Evolutionary conservation across 208 protist species (phyloP).

Genomic region (Leishmania gerbilli): DNA sequence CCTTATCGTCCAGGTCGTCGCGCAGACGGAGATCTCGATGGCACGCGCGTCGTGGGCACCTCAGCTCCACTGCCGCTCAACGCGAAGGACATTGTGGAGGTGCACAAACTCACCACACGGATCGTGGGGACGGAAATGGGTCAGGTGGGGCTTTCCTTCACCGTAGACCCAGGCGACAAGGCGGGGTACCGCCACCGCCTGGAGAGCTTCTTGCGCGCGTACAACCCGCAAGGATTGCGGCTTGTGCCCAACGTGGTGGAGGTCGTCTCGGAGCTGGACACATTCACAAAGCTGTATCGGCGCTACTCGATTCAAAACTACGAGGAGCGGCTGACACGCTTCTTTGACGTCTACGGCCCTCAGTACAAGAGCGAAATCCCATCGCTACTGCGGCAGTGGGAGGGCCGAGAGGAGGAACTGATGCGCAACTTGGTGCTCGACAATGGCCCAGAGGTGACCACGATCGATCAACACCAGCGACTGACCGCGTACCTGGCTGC

Average conservation of each 20-base stretch:
- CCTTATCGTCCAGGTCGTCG: conserved; percentile 10
- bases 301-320: conserved; percentile 76
- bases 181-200: conserved; percentile 56
- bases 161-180: conserved; percentile 58
- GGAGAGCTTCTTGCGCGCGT: conserved; percentile 46
- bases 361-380: conserved; percentile 47
- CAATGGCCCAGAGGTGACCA: conserved; percentile 68
- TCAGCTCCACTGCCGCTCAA: conserved; percentile 41
- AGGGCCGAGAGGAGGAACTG: conserved; percentile 74
- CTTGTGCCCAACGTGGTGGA: conserved; percentile 64
- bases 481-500: conserved; percentile 60
- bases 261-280: conserved; percentile 68
- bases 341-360: conserved; percentile 72
- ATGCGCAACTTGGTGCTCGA: conserved; percentile 76
- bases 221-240: conserved; percentile 68
- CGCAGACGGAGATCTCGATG: conserved; percentile 9
- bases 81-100: conserved; percentile 54
- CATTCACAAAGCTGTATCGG: conserved; percentile 77
- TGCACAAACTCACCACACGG: conserved; percentile 65
- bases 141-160: conserved; percentile 71
- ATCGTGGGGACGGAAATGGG: conserved; percentile 73
- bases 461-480: conserved; percentile 50
- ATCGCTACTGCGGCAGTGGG: conserved; percentile 63
- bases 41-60: conserved; percentile 40
- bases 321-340: conserved; percentile 45